These are phyloP conservation scores for Leccinum imitatum DNA, from an alignment of 768 basidiomycete genomes.

Conservation along the genomic window DNA sequence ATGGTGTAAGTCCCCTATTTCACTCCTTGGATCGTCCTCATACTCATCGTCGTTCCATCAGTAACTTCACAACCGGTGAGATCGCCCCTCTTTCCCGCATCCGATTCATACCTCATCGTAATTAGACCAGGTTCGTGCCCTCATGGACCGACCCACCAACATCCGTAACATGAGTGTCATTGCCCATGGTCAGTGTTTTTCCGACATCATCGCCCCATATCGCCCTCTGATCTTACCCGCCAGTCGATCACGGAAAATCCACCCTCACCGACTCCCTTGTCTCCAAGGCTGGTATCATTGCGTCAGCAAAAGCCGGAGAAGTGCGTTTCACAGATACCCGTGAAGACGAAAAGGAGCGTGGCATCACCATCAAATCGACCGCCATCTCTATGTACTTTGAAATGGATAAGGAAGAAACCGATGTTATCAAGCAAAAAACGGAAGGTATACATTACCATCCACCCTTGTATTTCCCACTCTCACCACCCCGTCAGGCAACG, in stretches of 20 bases:
- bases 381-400: constrained; percentile 99
- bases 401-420: constrained; percentile 85
- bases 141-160: constrained; percentile 90
- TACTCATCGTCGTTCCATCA: constrained; percentile 41
- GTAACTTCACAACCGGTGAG: constrained; percentile 89
- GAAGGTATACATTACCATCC: constrained; percentile 52
- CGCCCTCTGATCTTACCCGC: constrained; percentile 19
- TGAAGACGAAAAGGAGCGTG: constrained; percentile 98
- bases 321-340: constrained; percentile 97
- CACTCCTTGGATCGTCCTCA: constrained; percentile 6
- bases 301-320: constrained; percentile 90
- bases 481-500: constrained; percentile 54
- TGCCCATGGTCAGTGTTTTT: constrained; percentile 70
- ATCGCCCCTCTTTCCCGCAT: constrained; percentile 12
- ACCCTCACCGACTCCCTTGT: constrained; percentile 98
- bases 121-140: constrained; percentile 79
- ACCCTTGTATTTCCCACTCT: constrained; percentile 1
- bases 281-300: constrained; percentile 99
- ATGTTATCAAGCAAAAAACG: constrained; percentile 91
- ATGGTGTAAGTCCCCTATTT: constrained; percentile 71
- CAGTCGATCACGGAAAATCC: constrained; percentile 99
- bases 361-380: constrained; percentile 99
- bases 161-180: constrained; percentile 96
- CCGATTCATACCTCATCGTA: constrained; percentile 7
- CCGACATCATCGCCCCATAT: constrained; percentile 11